Base-by-base conservation (phyloP, 78 protist species). In the Pigoraptor vietnamica region DNA sequence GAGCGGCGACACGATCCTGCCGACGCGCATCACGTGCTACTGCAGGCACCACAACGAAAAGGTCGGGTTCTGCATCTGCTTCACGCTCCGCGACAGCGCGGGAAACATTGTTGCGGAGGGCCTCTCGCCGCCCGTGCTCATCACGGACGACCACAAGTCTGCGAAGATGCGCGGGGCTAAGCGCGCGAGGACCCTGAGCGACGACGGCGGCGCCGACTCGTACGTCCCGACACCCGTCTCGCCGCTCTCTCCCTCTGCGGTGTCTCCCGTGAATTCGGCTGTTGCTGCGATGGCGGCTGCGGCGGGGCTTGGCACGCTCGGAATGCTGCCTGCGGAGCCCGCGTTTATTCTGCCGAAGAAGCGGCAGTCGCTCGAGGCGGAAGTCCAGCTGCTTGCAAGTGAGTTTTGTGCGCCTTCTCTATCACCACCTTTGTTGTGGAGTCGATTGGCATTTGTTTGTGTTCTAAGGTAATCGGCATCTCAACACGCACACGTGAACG, bases 71-170 rank as follows among this genome's bases (percentile, higher is more conserved):
- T n/a, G 87, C 55, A 35, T 67, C 39, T 14, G 2, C 33, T 23
- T 90, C 32, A 2, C 35, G 25, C 56, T 90, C 33, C 56, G 81
- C 0, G 88, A 90, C 37, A 24, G 36, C 10, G 29, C 0, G 25
- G 88, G 2, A 24, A 36, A 25, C 0, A 25, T 90, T 0, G 88
- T 90, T 24, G 88, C 92, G 56, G 0, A 23, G 48, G 79, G 48
- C 32, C 56, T 81, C 39, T n/a, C 88, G 0, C 56, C 82, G 0
- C 84, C 40, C 38, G 55, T 90, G 33, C 67, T 90, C 81, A 37
- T 90, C 87, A 90, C 92, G 24, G 92, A 90, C 56, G 92, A 90
- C 86, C 92, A 90, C 92, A 90, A 90, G 56, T 36, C 48, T 36
- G 81, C 56, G 14, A 48, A 48, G 14, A 48, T 48, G 67, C 67